Percentiles rank a stretch among this genome's conserved stretches.
Evolutionary conservation across 148 eudicot species (phyloP).

Genomic region (Polygonum aviculare): DNA sequence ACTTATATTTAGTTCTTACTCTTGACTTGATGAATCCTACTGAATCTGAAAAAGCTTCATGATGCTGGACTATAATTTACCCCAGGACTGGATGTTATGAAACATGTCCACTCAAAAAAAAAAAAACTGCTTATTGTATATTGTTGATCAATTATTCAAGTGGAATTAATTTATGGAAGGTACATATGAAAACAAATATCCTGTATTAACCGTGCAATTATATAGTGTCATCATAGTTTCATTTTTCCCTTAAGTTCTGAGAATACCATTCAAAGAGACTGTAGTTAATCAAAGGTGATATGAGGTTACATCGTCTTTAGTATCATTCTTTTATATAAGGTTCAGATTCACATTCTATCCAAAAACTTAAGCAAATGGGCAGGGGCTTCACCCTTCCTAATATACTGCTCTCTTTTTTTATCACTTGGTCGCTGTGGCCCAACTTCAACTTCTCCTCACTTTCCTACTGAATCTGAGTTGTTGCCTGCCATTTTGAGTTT

Average conservation of each 20-base stretch:
- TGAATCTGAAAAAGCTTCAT: neutral
- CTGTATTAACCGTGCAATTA: neutral
- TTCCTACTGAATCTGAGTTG: neutral
- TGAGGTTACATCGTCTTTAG: no score
- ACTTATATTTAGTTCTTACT: neutral
- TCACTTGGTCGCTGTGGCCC: no score
- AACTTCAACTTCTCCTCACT: neutral
- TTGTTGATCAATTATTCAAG: neutral
- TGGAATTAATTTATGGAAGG: neutral
- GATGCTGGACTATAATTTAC: neutral
- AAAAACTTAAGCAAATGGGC: no score
- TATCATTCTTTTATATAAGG: no score
- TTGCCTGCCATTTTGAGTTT: conserved; percentile 2
- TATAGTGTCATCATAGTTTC: neutral
- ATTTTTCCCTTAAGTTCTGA: neutral
- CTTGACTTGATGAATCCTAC: neutral
- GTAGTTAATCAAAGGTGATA: no score
- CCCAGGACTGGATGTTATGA: neutral
- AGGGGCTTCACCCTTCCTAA: no score
- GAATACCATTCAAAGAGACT: neutral
- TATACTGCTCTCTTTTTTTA: no score
- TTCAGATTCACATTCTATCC: neutral
- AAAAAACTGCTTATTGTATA: neutral
- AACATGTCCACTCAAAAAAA: neutral
- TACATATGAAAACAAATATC: neutral